Evolutionary conservation across 2,329 filamentous ascomycete species (phyloP), one percentile per base, ranked within the genome.

Genomic region (Epichloe amarillans): DNA sequence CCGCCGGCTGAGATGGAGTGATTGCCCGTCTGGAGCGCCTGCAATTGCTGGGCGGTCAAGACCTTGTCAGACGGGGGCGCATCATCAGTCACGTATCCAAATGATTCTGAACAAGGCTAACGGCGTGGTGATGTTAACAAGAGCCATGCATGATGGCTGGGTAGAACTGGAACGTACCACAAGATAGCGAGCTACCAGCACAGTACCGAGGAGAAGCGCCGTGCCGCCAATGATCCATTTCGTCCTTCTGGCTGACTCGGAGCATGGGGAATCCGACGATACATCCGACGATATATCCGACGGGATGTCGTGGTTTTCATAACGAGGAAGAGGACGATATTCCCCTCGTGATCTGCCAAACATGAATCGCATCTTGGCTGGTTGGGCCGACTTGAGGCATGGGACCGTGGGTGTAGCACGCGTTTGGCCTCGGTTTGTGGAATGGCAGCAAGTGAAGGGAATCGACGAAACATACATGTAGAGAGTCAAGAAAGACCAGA

Each of bases 1-100:
- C 53, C 40, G 42, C 40, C 57, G 19, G n/a, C 45, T 10, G 50
- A 38, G n/a, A 51, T 14, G 45, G 50, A 51, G 12, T 35, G 50
- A 14, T 44, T 47, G 30, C 45, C 39, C 5, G 44, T 30, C 5
- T 30, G 45, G 7, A 51, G 40, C 12, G 50, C 39, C n/a, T 44
- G 39, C 15, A 51, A 35, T 39, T 51, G 50, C 45, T 51, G 30
- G 3, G 50, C 37, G 15, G 38, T 51, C 30, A 51, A 23, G 40
- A 44, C 35, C 4, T 33, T 50, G 35, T 46, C 49, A 3, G 19
- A 30, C n/a, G 41, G 23, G 10, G 41, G 35, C 6, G 41, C 42
- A n/a, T 40, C 2, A 4, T 21, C 36, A 3, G 41, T 21, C 33
- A 33, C 23, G 21, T 46, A 50, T 40, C 41, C 49, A 26, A 46